phyloP scores from a whole-genome alignment of 73 alveolate species.

The Tetrahymena malaccensis region DNA sequence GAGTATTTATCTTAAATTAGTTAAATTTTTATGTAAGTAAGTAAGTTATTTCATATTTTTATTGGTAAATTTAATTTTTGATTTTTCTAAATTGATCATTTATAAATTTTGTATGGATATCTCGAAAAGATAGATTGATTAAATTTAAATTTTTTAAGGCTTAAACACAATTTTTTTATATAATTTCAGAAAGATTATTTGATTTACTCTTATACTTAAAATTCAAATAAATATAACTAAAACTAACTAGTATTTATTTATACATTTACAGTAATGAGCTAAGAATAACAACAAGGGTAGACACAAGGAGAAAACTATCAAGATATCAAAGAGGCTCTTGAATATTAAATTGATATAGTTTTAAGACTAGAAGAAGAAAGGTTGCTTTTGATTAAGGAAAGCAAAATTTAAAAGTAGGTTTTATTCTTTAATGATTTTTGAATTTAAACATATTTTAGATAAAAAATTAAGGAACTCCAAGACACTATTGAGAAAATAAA shows the following conservation, averaged over 20 bases:
- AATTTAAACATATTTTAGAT: background rate
- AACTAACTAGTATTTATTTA: too few species aligned
- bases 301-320: background rate
- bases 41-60: background rate
- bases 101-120: background rate
- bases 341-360: conserved; percentile 32
- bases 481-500: background rate
- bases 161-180: background rate
- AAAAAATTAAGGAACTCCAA: background rate
- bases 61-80: background rate
- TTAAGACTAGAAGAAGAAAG: conserved; percentile 37
- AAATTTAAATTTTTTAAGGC: background rate
- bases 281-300: background rate
- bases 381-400: conserved; percentile 14
- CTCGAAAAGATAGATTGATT: background rate
- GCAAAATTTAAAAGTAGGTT: conserved; percentile 13
- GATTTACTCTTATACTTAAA: background rate
- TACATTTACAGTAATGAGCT: background rate
- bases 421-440: background rate
- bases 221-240: background rate
- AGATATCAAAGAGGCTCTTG: conserved; percentile 36
- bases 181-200: background rate
- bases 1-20: too few species aligned
- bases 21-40: too few species aligned
- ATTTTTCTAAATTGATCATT: too few species aligned